Evolutionary conservation across 768 basidiomycete species (phyloP), one percentile per base, ranked within the genome.

Genomic region (Leccinum disarticulatum): DNA sequence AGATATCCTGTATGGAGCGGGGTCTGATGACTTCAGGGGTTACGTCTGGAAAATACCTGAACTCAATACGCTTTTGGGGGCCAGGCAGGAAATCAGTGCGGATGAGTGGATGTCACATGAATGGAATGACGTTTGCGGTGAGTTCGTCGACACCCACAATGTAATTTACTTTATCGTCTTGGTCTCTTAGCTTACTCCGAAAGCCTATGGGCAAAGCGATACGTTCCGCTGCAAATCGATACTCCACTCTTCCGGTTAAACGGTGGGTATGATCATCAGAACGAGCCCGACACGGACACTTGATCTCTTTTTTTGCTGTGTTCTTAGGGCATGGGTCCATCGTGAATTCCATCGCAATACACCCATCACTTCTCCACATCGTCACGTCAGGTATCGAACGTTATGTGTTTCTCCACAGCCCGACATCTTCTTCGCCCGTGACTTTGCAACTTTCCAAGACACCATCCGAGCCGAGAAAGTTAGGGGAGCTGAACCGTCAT

Each of bases 1-100:
- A 25, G 88, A 89, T 56, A 70, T 78, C 31, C 83, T 87, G 65
- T 93, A 87, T 66, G 81, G 80, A 36, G 82, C 83, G n/a, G 92
- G 92, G 15, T 92, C 90, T 11, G 92, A 94, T 68, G 90, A 93
- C 70, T 93, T 93, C 68, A 79, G 85, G 38, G 83, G 80, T 19
- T 93, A 93, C 63, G 69, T 91, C 25, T 94, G 92, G 92, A 83
- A 81, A 63, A 76, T 94, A 36, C 91, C 92, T 4, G 66, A 80
- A 13, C 61, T 80, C 3, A 58, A 64, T 10, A 73, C 75, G 15
- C 77, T 91, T 49, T 59, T 67, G 1, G 77, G 79, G 27, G 72
- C 73, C 60, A 78, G 90, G 47, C 69, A 72, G 53, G 77, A 80
- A 50, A 70, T 90, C 49, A 71, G 73, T 31, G 60, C 73, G 17